These are phyloP conservation scores for Paxillus rubicundulus DNA, from an alignment of 768 basidiomycete species.

Conservation along the genomic window DNA sequence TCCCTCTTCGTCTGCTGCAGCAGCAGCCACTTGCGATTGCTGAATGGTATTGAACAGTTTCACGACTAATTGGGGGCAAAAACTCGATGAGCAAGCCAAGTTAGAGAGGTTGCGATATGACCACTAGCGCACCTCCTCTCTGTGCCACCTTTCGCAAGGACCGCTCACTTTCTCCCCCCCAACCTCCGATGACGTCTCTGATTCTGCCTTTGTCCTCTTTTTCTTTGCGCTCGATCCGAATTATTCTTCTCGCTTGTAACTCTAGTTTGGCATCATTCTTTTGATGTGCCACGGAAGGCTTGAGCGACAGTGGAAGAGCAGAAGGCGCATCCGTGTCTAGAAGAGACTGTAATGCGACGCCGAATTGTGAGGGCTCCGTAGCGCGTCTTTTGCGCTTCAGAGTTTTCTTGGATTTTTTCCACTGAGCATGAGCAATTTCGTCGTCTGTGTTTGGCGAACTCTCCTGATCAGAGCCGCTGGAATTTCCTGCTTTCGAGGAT, in stretches of 20 bases:
- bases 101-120: not conserved
- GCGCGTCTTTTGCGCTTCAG: slow-evolving; percentile 81
- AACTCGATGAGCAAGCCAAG: not conserved
- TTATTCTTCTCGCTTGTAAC: slow-evolving; percentile 63
- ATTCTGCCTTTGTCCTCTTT: slow-evolving; percentile 68
- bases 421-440: slow-evolving; percentile 56
- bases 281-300: slow-evolving; percentile 66
- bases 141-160: slow-evolving; percentile 81
- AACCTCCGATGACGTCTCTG: slow-evolving; percentile 77
- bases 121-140: slow-evolving; percentile 59
- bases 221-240: slow-evolving; percentile 70
- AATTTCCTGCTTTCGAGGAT: slow-evolving; percentile 12
- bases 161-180: slow-evolving; percentile 82
- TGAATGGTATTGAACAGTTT: slow-evolving; percentile 85
- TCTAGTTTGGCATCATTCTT: slow-evolving; percentile 78
- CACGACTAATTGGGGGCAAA: slow-evolving; percentile 50
- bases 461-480: slow-evolving; percentile 16
- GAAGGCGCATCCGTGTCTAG: slow-evolving; percentile 72
- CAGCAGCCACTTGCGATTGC: slow-evolving; percentile 64
- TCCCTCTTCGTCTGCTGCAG: slow-evolving; percentile 50
- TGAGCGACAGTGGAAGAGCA: slow-evolving; percentile 70
- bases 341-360: slow-evolving; percentile 68
- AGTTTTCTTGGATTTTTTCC: slow-evolving; percentile 72
- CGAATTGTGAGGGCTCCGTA: slow-evolving; percentile 71
- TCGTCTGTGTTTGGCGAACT: slow-evolving; percentile 54